Evolutionary conservation across 2,329 filamentous ascomycete species (phyloP), one percentile per base, ranked within the genome.

Genomic region (Chalara sp.): DNA sequence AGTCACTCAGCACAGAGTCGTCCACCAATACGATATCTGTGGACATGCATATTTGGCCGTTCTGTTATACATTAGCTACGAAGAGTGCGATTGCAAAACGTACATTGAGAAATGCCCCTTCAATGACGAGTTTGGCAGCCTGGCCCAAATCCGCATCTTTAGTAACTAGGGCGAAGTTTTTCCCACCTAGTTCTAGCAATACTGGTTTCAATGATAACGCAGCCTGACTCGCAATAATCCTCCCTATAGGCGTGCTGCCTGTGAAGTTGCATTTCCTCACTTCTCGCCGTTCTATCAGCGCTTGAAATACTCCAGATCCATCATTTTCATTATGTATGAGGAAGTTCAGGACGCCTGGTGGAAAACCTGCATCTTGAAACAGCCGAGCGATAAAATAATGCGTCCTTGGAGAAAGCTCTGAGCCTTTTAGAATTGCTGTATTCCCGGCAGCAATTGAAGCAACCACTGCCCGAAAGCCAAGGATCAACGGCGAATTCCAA

Each of bases 111-210:
- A 62, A 63, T 1, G 64, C 67, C 5, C 65, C 67, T 32, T 57
- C 57, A 2, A 59, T 53, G 37, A 61, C 60, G 28, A 62, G 46
- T 41, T 21, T 13, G 7, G 41, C 47, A 11, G 54, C 54, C 7
- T 49, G n/a, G 10, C 47, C 65, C 2, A 76, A 56, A 53, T 76
- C 67, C 0, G 73, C 73, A 52, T 76, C 73, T 33, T 67, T 63
- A 6, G 72, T 63, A 0, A 76, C 68, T 5, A 77, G 61, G 3
- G 69, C 64, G 2, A 66, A 67, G 2, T 65, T 67, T 56, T 76
- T 76, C 31, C 74, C 75, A 6, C 74, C 75, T 3, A 76, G 67
- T 57, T 78, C 75, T 45, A 77, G 61, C 6, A 74, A 61, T 2
- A 70, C 61, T 1, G 72, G 72, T 59, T 75, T 76, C n/a, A 76